These are phyloP conservation scores for Plasmopara halstedii DNA, from an alignment of 352 stramenopile species.

Conservation along the genomic window DNA sequence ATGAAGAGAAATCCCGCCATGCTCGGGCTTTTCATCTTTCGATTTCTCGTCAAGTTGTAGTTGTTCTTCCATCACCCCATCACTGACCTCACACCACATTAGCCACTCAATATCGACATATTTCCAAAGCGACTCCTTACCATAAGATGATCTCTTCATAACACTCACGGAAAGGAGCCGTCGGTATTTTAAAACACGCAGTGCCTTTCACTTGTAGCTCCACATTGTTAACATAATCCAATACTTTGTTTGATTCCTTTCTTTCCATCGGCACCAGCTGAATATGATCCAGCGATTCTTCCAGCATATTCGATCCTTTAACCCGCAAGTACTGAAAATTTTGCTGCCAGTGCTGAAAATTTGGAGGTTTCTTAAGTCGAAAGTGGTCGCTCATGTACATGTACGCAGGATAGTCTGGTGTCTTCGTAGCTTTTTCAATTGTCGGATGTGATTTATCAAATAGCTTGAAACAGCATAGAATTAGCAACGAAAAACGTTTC, in stretches of 20 bases:
- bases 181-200: constrained; percentile 11
- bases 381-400: constrained; percentile 47
- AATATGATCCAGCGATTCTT: constrained; percentile 36
- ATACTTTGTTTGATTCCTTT: not conserved
- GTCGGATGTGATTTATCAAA: constrained; percentile 5
- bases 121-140: not conserved
- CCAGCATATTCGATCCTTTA: constrained; percentile 17
- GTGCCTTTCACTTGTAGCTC: constrained; percentile 9
- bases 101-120: not conserved
- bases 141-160: constrained; percentile 15
- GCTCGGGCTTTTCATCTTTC: constrained; percentile 1
- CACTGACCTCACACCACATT: constrained; percentile 7
- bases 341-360: constrained; percentile 39
- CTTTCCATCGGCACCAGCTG: constrained; percentile 12
- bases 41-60: constrained; percentile 17
- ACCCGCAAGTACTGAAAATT: constrained; percentile 42
- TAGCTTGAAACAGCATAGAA: constrained; percentile 9
- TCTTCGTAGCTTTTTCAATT: not conserved
- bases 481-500: not conserved
- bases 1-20: constrained; percentile 11
- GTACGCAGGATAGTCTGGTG: constrained; percentile 18
- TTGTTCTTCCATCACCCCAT: constrained; percentile 41
- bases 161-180: not conserved
- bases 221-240: not conserved
- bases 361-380: constrained; percentile 28